Percentiles rank a stretch among this genome's conserved stretches.
phyloP scores from a whole-genome alignment of 2,329 filamentous ascomycete species.

The Dichotomopilus funicola region DNA sequence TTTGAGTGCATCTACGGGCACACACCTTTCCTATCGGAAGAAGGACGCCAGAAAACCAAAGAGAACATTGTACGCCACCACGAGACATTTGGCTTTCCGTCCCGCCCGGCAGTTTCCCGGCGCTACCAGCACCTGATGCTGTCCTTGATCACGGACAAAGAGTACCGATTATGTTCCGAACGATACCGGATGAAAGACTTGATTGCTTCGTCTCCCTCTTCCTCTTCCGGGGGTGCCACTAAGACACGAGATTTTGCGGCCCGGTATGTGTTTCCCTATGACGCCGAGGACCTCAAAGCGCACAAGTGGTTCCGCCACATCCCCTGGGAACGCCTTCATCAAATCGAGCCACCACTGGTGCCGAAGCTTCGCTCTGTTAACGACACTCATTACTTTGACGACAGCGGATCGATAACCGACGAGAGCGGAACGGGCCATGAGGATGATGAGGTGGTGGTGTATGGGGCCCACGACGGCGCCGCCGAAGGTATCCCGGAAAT shows the following conservation, averaged over 20 bases:
- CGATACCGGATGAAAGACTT: constrained; percentile 64
- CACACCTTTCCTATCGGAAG: constrained; percentile 81
- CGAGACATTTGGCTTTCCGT: constrained; percentile 64
- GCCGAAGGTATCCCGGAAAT: neutral
- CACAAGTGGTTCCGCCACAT: constrained; percentile 81
- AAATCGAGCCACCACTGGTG: constrained; percentile 68
- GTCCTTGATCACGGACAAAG: constrained; percentile 65
- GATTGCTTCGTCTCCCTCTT: neutral
- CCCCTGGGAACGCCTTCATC: constrained; percentile 69
- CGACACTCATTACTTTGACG: constrained; percentile 87
- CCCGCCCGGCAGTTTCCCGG: constrained; percentile 56
- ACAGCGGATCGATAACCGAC: constrained; percentile 67
- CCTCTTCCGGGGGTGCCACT: neutral
- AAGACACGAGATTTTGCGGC: constrained; percentile 29
- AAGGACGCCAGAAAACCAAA: constrained; percentile 74
- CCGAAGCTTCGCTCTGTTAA: constrained; percentile 62
- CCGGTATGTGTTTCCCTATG: constrained; percentile 71
- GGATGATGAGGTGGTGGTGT: constrained; percentile 5
- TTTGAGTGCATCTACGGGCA: constrained; percentile 92
- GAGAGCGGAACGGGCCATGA: constrained; percentile 45
- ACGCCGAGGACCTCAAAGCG: constrained; percentile 81
- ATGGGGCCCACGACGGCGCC: constrained; percentile 12
- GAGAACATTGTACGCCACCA: constrained; percentile 73
- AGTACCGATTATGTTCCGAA: constrained; percentile 67
- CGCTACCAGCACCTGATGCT: constrained; percentile 73